A percentile compares a stretch with the other conserved stretches of the same genome.
Evolutionary conservation across 768 basidiomycete genomes (phyloP).

Genomic region (Collybiopsis confluens): DNA sequence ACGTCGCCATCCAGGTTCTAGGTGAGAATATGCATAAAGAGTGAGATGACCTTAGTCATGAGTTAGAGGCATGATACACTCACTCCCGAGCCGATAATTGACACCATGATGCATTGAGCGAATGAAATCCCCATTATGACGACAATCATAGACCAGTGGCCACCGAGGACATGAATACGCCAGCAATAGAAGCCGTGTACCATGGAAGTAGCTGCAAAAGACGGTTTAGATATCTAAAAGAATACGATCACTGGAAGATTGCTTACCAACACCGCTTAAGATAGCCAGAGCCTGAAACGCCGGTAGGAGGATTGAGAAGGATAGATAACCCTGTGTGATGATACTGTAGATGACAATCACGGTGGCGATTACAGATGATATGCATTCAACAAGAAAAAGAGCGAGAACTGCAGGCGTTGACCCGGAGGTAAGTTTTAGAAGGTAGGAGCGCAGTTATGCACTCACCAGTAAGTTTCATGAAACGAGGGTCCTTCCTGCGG

Average conservation of each 20-base stretch:
- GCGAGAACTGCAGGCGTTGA: slow-evolving; percentile 9
- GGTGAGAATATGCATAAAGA: background rate
- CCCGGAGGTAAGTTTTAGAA: background rate
- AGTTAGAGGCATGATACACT: background rate
- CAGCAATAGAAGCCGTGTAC: slow-evolving; percentile 16
- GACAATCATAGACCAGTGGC: background rate
- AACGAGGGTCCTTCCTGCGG: background rate
- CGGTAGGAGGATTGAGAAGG: slow-evolving; percentile 15
- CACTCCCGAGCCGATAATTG: slow-evolving; percentile 8
- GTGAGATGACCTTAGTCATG: background rate
- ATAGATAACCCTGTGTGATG: slow-evolving; percentile 14
- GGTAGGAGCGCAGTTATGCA: background rate
- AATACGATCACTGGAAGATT: background rate
- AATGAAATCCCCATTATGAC: slow-evolving; percentile 11
- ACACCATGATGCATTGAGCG: slow-evolving; percentile 10
- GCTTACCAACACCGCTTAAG: slow-evolving; percentile 16
- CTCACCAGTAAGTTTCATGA: slow-evolving; percentile 4
- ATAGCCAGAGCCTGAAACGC: slow-evolving; percentile 13
- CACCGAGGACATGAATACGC: slow-evolving; percentile 18
- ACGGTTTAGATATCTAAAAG: too few relatives aligned
- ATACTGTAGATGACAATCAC: slow-evolving; percentile 17
- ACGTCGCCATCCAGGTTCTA: background rate
- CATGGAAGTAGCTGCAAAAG: slow-evolving; percentile 9
- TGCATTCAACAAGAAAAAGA: slow-evolving; percentile 12
- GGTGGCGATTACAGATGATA: slow-evolving; percentile 18